A percentile compares a stretch with the other conserved stretches of the same genome.
These are phyloP conservation scores for Leishmania guyanensis DNA, from an alignment of 208 protist species.

Conservation along the genomic window DNA sequence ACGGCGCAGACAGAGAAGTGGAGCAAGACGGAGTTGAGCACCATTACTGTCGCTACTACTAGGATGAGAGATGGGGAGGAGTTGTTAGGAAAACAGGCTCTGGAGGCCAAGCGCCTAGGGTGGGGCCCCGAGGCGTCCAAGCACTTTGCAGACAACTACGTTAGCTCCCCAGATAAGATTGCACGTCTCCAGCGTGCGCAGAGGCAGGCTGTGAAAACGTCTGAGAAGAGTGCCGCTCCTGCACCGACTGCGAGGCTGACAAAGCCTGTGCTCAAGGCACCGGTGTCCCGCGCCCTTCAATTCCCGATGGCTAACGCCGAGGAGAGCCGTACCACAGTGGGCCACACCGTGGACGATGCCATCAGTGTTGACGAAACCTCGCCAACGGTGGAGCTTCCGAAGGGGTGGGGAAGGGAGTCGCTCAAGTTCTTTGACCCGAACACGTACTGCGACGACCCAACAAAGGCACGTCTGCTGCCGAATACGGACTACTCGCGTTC, in stretches of 20 bases:
- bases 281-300: conserved; percentile 12
- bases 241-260: conserved; percentile 18
- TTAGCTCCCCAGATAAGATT: conserved; percentile 62
- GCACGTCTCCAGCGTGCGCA: conserved; percentile 29
- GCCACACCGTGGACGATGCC: conserved; percentile 36
- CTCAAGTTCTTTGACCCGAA: conserved; percentile 74
- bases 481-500: conserved; percentile 23
- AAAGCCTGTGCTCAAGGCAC: background rate
- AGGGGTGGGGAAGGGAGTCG: conserved; percentile 79
- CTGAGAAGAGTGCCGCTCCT: background rate
- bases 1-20: conserved; percentile 11
- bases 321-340: conserved; percentile 36
- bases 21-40: conserved; percentile 10
- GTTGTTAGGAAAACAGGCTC: background rate
- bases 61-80: background rate
- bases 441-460: conserved; percentile 78
- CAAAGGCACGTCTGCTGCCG: conserved; percentile 52
- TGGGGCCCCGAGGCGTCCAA: conserved; percentile 80
- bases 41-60: no score
- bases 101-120: conserved; percentile 30
- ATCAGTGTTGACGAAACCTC: conserved; percentile 34
- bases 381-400: conserved; percentile 33
- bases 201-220: background rate
- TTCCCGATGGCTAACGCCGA: conserved; percentile 11
- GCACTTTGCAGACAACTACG: conserved; percentile 72